Conservation (phyloP, 2,329 filamentous ascomycete species). For the Colletotrichum sidae region DNA sequence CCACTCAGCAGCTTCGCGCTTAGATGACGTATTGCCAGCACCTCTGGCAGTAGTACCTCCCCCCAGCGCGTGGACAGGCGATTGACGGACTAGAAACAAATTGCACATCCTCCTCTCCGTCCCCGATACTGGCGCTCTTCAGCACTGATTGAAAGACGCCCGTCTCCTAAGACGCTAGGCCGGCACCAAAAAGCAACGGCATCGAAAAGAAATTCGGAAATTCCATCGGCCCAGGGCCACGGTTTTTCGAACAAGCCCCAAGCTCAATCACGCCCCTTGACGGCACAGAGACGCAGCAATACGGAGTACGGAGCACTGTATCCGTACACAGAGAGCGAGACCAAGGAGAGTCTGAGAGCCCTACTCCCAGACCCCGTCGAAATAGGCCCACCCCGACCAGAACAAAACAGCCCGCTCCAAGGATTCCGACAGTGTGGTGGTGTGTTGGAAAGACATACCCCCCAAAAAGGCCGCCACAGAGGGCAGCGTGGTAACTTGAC, state of each 20-base stretch:
- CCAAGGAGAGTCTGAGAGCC: not conserved
- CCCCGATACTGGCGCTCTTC: constrained; percentile 17
- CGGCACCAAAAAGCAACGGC: constrained; percentile 35
- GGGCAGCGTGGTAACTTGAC: constrained; percentile 39
- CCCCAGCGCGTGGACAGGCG: constrained; percentile 7
- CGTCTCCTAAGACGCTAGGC: constrained; percentile 30
- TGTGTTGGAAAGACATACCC: constrained; percentile 22
- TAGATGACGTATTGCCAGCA: not conserved
- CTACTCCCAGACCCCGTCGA: constrained; percentile 31
- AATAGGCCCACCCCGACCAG: constrained; percentile 20
- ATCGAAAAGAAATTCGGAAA: constrained; percentile 36
- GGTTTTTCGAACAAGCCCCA: constrained; percentile 26
- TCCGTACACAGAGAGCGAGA: not conserved
- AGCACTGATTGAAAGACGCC: constrained; percentile 24
- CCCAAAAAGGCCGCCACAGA: constrained; percentile 33
- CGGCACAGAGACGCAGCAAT: not conserved
- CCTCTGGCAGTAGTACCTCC: not conserved
- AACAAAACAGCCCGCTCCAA: constrained; percentile 8
- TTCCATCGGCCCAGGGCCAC: constrained; percentile 32
- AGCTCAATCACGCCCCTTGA: constrained; percentile 12
- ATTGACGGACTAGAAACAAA: constrained; percentile 1
- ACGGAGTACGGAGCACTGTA: too few species aligned
- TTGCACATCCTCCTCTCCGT: not conserved
- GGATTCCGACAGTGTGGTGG: constrained; percentile 33
- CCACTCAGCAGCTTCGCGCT: constrained; percentile 10